Percentiles rank a stretch among this genome's conserved stretches.
These are phyloP conservation scores for Penicillium vulpinum DNA, from an alignment of 2,329 filamentous ascomycete genomes.

Conservation along the genomic window DNA sequence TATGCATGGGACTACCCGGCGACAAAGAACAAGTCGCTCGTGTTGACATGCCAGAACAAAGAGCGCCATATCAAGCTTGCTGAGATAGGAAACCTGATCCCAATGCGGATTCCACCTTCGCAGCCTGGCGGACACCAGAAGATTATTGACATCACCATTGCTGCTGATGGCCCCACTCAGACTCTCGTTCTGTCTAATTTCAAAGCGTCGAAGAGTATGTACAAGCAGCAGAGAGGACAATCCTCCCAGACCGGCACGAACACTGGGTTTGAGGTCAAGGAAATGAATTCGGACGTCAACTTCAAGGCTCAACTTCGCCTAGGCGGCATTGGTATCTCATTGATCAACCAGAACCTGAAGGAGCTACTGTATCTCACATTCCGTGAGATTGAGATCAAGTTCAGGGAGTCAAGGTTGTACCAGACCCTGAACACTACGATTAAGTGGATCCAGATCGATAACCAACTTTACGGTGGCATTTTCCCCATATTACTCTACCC, in stretches of 20 bases:
- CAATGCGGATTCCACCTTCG: constrained; percentile 79
- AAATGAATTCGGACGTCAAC: constrained; percentile 80
- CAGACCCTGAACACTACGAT: constrained; percentile 87
- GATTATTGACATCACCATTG: constrained; percentile 95
- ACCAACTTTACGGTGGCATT: constrained; percentile 95
- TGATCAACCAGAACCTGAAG: constrained; percentile 88
- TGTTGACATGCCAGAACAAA: constrained; percentile 74
- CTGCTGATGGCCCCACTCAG: constrained; percentile 92
- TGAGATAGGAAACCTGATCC: constrained; percentile 93
- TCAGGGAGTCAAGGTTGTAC: constrained; percentile 88
- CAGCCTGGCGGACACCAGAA: constrained; percentile 67
- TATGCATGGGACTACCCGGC: constrained; percentile 99
- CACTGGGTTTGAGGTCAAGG: constrained; percentile 88
- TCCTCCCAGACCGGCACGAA: constrained; percentile 60
- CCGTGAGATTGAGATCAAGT: constrained; percentile 85
- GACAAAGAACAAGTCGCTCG: constrained; percentile 91
- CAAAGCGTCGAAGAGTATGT: constrained; percentile 88
- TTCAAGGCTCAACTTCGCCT: constrained; percentile 88
- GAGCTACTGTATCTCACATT: constrained; percentile 94
- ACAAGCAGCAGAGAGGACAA: constrained; percentile 63
- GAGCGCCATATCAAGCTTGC: constrained; percentile 92
- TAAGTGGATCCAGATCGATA: constrained; percentile 99
- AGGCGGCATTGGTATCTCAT: constrained; percentile 85
- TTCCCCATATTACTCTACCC: constrained; percentile 98
- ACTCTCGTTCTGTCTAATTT: constrained; percentile 93